Base-by-base conservation (phyloP, 1,284 basidiomycete genomes). In the Vanrija humicola region DNA sequence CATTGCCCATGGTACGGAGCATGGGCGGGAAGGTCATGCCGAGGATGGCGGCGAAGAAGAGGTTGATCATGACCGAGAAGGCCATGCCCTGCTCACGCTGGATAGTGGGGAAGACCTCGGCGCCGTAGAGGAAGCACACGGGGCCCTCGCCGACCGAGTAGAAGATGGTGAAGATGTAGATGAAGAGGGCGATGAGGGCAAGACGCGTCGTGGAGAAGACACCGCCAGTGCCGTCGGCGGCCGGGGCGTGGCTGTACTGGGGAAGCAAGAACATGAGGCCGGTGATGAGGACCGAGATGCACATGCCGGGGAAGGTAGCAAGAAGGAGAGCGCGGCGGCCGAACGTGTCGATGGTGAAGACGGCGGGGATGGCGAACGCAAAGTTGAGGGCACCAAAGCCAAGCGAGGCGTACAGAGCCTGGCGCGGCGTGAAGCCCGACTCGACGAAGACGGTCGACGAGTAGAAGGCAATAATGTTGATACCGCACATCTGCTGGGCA, bases 1-100 rank as follows among this genome's bases (percentile, higher is more conserved):
- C 34, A 12, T 2, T 12, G 34, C 34, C 14, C 34, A 34, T 12
- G 55, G 44, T 55, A 9, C 65, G 62, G 34, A n/a, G 64, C 29
- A 89, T 76, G 3, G 79, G 81, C 3, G 87, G 86, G 79, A 85
- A 88, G 0, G 87, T 88, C 59, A 89, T 81, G 0, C 84, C 82
- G 38, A 89, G 76, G 40, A 87, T 70, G 55, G 63, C 55, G 18
- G 53, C 59, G 45, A 54, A 69, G 45, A 62, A 55, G 52, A 49
- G 54, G 54, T 52, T 58, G 34, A 55, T 52, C 15, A 46, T 46
- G 21, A 77, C 63, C 21, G 66, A 82, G 78, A 79, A 84, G 5
- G 59, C 61, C 78, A 80, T 79, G 10, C 79, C 80, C 48, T 77
- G 67, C 62, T 82, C 80, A 52, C 80, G 74, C 43, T 79, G 75